These are phyloP conservation scores for Ogataea pilisensis DNA, from an alignment of 805 yeast genomes.

Conservation along the genomic window DNA sequence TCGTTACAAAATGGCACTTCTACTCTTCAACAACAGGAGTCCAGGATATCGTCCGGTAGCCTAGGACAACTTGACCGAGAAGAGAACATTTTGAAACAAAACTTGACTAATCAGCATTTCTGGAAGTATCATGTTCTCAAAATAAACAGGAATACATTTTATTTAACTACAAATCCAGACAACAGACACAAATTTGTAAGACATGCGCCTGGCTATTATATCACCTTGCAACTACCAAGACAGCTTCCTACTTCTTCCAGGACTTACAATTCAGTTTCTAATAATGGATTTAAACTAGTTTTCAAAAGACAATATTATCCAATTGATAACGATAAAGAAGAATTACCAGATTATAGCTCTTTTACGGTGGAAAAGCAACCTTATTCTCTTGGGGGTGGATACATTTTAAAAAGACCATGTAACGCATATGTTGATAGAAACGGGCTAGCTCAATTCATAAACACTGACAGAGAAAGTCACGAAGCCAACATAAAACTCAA, in stretches of 20 bases:
- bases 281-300: conserved; percentile 30
- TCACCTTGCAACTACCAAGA: conserved; percentile 33
- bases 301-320: conserved; percentile 27
- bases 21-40: too few relatives aligned
- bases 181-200: conserved; percentile 54
- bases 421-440: conserved; percentile 15
- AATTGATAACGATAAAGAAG: conserved; percentile 6
- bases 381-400: conserved; percentile 17
- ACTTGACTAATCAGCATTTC: conserved; percentile 26
- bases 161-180: conserved; percentile 66
- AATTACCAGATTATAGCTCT: conserved; percentile 9
- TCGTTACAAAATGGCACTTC: too few relatives aligned
- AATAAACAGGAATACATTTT: conserved; percentile 47
- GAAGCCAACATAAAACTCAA: not conserved
- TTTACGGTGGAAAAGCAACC: conserved; percentile 24
- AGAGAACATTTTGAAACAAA: conserved; percentile 1
- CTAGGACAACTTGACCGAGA: not conserved
- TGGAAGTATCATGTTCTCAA: conserved; percentile 65
- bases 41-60: too few relatives aligned
- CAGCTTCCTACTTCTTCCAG: too few relatives aligned
- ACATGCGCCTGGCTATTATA: conserved; percentile 59
- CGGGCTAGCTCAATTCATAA: conserved; percentile 1
- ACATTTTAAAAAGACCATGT: conserved; percentile 12
- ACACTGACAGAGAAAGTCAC: not conserved
- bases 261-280: conserved; percentile 14